Conservation (phyloP, 176 grass and related monocot genomes). For the Alloteropsis semialata region DNA sequence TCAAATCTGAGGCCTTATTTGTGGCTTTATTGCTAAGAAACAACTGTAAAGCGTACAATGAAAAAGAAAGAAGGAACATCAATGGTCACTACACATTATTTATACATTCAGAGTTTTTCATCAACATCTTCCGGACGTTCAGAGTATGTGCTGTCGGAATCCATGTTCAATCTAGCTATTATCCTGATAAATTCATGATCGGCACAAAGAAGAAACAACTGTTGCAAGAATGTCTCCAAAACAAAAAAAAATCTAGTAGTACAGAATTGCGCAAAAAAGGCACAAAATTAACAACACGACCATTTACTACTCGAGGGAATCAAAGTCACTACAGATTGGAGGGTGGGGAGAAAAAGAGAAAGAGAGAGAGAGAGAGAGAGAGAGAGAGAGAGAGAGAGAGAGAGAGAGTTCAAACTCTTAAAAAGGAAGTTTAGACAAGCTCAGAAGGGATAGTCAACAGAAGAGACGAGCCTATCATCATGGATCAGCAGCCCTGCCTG, state of each 20-base stretch:
- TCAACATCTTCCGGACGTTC: neutral
- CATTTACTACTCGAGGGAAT: neutral
- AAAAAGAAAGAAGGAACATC: too few species aligned
- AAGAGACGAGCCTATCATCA: slow-evolving; percentile 16
- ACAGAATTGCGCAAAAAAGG: neutral
- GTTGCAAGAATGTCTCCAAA: neutral
- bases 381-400: too few species aligned
- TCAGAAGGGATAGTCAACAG: slow-evolving; percentile 37
- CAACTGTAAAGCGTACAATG: neutral
- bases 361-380: neutral
- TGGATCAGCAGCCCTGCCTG: neutral
- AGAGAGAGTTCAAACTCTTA: neutral
- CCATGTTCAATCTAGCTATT: neutral
- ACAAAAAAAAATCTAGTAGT: neutral
- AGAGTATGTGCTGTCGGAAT: neutral
- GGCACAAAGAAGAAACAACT: neutral
- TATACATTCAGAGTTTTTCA: neutral
- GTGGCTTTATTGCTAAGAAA: neutral
- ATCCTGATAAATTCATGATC: neutral
- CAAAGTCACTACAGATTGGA: neutral
- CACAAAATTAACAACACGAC: neutral
- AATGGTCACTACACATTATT: neutral
- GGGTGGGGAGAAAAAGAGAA: neutral
- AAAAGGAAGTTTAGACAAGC: neutral
- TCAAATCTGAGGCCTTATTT: neutral